These are phyloP conservation scores for Wallacemonas sp. DNA, from an alignment of 208 protist species.

Conservation along the genomic window DNA sequence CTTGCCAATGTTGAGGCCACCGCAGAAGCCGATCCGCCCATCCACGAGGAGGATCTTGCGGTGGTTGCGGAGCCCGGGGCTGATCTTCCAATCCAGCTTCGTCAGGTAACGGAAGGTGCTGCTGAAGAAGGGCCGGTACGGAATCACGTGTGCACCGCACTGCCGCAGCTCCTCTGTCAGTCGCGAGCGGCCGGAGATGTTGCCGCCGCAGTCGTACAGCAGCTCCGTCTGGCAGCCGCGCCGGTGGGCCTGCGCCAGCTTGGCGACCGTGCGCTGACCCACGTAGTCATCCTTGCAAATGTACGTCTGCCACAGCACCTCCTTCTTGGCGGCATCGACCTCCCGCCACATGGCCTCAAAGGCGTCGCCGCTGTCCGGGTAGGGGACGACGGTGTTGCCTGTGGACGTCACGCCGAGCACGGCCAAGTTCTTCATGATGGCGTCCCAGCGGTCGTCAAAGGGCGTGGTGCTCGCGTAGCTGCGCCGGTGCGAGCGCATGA, in stretches of 20 bases:
- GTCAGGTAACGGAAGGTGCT: conserved; percentile 70
- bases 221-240: conserved; percentile 83
- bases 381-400: conserved; percentile 67
- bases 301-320: conserved; percentile 92
- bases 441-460: conserved; percentile 80
- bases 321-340: conserved; percentile 68
- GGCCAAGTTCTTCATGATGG: conserved; percentile 54
- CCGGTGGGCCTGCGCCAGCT: conserved; percentile 66
- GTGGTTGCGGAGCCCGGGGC: conserved; percentile 90
- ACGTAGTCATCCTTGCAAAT: conserved; percentile 92
- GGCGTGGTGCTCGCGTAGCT: conserved; percentile 43
- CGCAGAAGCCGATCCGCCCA: conserved; percentile 80
- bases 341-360: conserved; percentile 87
- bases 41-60: conserved; percentile 92
- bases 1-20: conserved; percentile 93
- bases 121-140: conserved; percentile 84
- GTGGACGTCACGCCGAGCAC: conserved; percentile 65
- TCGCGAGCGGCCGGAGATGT: conserved; percentile 80
- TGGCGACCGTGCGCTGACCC: conserved; percentile 65
- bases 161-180: conserved; percentile 73
- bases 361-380: conserved; percentile 75
- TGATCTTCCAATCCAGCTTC: conserved; percentile 70
- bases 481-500: neutral
- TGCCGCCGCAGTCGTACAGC: conserved; percentile 91
- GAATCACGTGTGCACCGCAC: conserved; percentile 76